A percentile compares a stretch with the other conserved stretches of the same genome.
Evolutionary conservation across 768 basidiomycete species (phyloP).

Genomic region (Fistulinella prunicolor): DNA sequence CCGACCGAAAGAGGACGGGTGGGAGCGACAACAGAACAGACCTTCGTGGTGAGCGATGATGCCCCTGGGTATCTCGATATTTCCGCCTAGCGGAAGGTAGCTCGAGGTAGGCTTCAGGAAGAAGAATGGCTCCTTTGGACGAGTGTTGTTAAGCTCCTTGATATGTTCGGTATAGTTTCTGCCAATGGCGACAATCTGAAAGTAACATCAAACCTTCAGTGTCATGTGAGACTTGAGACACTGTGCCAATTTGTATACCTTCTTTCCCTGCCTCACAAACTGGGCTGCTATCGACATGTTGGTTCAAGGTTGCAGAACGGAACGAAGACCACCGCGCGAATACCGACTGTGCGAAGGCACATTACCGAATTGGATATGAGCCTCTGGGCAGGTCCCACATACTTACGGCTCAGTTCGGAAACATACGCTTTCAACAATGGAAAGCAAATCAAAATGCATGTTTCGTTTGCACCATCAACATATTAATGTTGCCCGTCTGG

Average conservation of each 20-base stretch:
- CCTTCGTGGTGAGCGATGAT: constrained; percentile 91
- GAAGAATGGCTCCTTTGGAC: constrained; percentile 94
- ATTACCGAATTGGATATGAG: not conserved
- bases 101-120: constrained; percentile 96
- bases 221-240: no score
- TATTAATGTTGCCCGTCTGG: no score
- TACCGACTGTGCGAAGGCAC: not conserved
- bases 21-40: constrained; percentile 23
- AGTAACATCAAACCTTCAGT: not conserved
- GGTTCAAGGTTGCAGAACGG: constrained; percentile 26
- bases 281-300: constrained; percentile 36
- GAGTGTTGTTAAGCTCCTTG: constrained; percentile 85
- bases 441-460: no score
- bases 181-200: constrained; percentile 93
- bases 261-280: constrained; percentile 46
- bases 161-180: constrained; percentile 91
- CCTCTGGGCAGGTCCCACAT: no score
- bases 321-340: not conserved
- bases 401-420: no score
- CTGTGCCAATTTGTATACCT: no score
- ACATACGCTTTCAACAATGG: no score
- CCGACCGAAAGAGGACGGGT: no score
- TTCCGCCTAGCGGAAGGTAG: constrained; percentile 74
- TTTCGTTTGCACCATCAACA: no score
- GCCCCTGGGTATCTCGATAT: constrained; percentile 83